These are phyloP conservation scores for Myriosclerotinia curreyana DNA, from an alignment of 2,329 filamentous ascomycete species.

Conservation along the genomic window DNA sequence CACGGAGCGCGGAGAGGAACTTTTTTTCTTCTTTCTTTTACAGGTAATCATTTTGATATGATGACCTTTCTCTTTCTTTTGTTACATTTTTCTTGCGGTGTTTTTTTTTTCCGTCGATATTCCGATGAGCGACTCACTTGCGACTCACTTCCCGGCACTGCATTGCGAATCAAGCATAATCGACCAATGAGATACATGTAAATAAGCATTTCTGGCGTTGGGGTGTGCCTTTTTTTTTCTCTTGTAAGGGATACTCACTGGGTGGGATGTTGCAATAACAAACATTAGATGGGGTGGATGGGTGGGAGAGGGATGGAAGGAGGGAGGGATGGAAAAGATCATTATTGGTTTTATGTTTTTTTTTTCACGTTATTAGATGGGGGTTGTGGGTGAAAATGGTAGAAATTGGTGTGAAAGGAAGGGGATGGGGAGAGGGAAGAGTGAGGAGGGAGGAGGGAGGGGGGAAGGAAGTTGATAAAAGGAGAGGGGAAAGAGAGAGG, in stretches of 20 bases:
- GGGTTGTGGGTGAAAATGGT: neutral
- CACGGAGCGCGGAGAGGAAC: neutral
- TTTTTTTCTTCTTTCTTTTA: neutral
- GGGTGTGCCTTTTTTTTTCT: neutral
- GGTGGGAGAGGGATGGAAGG: neutral
- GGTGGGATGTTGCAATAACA: constrained; percentile 12
- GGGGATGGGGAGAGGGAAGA: neutral
- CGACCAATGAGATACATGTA: constrained; percentile 19
- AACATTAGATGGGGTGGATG: constrained; percentile 9
- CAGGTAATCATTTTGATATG: neutral
- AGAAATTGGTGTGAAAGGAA: neutral
- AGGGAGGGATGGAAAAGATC: neutral
- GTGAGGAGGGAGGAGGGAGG: neutral
- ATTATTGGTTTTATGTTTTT: neutral
- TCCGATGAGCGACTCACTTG: constrained; percentile 8
- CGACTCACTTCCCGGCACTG: neutral
- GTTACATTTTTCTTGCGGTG: constrained; percentile 2
- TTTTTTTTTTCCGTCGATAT: constrained; percentile 1
- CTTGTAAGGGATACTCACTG: constrained; percentile 3
- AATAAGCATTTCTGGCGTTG: constrained; percentile 22
- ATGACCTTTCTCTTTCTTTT: neutral
- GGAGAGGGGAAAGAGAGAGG: neutral
- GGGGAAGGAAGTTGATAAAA: neutral
- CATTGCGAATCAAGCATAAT: constrained; percentile 9
- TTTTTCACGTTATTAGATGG: constrained; percentile 2